These are phyloP conservation scores for Aspergillus spinulosporus DNA, from an alignment of 2,329 filamentous ascomycete genomes.

Conservation along the genomic window DNA sequence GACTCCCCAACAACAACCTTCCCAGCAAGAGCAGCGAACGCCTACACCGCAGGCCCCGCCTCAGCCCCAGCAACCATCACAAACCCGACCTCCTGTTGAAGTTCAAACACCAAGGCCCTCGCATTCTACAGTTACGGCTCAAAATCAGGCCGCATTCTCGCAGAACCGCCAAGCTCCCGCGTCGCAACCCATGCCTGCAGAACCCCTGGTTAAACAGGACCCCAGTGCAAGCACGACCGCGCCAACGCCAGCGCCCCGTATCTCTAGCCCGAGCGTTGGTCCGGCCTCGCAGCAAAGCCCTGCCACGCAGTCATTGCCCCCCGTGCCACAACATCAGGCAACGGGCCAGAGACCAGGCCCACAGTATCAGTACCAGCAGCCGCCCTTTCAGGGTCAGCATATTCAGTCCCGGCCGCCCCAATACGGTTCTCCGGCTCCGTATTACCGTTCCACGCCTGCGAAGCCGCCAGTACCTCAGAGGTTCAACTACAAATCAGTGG, in stretches of 20 bases:
- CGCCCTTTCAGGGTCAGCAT: slow-evolving; percentile 32
- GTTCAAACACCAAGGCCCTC: slow-evolving; percentile 22
- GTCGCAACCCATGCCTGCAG: slow-evolving; percentile 18
- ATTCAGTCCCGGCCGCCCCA: slow-evolving; percentile 40
- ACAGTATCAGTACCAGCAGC: slow-evolving; percentile 34
- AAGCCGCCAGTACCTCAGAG: slow-evolving; percentile 36
- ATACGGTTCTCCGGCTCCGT: slow-evolving; percentile 36
- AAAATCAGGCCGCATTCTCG: slow-evolving; percentile 12
- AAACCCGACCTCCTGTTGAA: slow-evolving; percentile 23
- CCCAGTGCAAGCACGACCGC: slow-evolving; percentile 18
- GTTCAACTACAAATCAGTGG: slow-evolving; percentile 47
- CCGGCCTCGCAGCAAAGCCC: slow-evolving; percentile 24
- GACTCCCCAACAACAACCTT: slow-evolving; percentile 13
- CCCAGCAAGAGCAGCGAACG: slow-evolving; percentile 18
- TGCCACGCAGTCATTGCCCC: slow-evolving; percentile 26
- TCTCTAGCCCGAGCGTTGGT: slow-evolving; percentile 17
- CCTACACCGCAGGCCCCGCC: slow-evolving; percentile 14
- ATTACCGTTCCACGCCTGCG: slow-evolving; percentile 36
- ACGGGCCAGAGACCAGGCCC: slow-evolving; percentile 29
- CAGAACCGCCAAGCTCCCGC: slow-evolving; percentile 20
- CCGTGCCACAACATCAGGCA: slow-evolving; percentile 20
- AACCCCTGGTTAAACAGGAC: slow-evolving; percentile 35
- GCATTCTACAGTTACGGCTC: slow-evolving; percentile 9
- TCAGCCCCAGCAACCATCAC: slow-evolving; percentile 13
- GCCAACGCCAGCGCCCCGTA: slow-evolving; percentile 18